Percentiles rank a stretch among this genome's conserved stretches.
These are phyloP conservation scores for Heliamphora ciliata DNA, from an alignment of 179 eudicot species.

Conservation along the genomic window DNA sequence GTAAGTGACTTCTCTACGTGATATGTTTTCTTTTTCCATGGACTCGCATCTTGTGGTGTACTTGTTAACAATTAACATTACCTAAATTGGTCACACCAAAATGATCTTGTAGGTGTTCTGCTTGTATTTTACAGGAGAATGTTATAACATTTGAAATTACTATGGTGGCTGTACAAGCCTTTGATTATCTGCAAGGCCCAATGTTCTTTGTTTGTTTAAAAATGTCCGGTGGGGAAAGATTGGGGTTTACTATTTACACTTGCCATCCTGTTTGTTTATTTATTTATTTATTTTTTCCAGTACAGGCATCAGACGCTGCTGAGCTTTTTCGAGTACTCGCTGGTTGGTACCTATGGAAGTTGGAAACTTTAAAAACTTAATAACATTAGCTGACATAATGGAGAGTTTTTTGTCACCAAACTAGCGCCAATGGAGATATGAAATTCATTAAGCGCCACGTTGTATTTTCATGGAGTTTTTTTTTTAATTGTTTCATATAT, in stretches of 20 bases:
- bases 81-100: background rate
- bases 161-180: background rate
- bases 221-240: too few species aligned
- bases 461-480: too few species aligned
- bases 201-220: background rate
- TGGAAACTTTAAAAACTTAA: too few species aligned
- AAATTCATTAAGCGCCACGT: too few species aligned
- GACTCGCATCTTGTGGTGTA: background rate
- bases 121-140: background rate
- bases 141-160: background rate
- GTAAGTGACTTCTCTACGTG: conserved; percentile 37
- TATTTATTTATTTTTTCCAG: too few species aligned
- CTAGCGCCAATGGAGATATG: too few species aligned
- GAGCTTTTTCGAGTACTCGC: too few species aligned
- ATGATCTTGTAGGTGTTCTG: background rate
- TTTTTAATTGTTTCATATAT: too few species aligned
- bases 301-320: too few species aligned
- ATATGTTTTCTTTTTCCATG: background rate
- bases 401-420: too few species aligned
- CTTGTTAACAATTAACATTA: background rate
- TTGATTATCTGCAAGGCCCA: background rate
- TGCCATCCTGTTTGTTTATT: background rate
- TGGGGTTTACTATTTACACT: background rate
- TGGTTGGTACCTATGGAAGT: too few species aligned
- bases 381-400: too few species aligned